Base-by-base conservation (phyloP, 2,329 filamentous ascomycete species). In the Laburnicola sp. region DNA sequence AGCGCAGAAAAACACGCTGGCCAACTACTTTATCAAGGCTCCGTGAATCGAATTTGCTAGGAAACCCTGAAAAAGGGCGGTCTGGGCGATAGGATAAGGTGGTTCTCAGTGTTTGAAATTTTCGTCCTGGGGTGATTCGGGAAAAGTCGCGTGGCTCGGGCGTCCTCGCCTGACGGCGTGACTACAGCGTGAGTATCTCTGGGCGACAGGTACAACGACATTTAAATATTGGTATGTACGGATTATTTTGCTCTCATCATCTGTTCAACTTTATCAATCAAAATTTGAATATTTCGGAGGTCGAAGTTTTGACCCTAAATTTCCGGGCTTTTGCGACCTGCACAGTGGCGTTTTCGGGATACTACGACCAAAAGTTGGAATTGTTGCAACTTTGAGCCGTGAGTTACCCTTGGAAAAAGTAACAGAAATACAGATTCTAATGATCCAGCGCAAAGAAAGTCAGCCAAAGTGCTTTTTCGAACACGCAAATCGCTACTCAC, bases 1-100 rank as follows among this genome's bases (percentile, higher is more conserved):
- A 2, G 31, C 48, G 2, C 69, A 72, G 51, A 69, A 65, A 54
- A 72, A 72, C 34, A 72, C 68, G 1, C 46, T 72, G 44, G 37
- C 55, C 6, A 71, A 70, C 21, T 72, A 72, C 34, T 72, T 70
- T 39, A 57, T 47, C 2, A 66, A 66, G 44, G 48, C 51, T 22
- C 32, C 35, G 26, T 53, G 36, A 48, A 4, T 1, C 16, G 5
- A 3, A 3, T n/a, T 8, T 16, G 9, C 21, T 11, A 6, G 25
- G n/a, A 22, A 7, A 8, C n/a, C 25, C 34, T 25, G 26, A 16
- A 26, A 28, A 34, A 5, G 8, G 31, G 28, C 2, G 23, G 39
- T n/a, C 6, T 42, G 27, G 7, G 3, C n/a, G 31, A 28, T 45
- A 9, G 28, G 28, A 30, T 26, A 26, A 11, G 23, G 10, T 45